Conservation (phyloP, 2,329 filamentous ascomycete species). For the Aspergillus pseudotamarii region DNA sequence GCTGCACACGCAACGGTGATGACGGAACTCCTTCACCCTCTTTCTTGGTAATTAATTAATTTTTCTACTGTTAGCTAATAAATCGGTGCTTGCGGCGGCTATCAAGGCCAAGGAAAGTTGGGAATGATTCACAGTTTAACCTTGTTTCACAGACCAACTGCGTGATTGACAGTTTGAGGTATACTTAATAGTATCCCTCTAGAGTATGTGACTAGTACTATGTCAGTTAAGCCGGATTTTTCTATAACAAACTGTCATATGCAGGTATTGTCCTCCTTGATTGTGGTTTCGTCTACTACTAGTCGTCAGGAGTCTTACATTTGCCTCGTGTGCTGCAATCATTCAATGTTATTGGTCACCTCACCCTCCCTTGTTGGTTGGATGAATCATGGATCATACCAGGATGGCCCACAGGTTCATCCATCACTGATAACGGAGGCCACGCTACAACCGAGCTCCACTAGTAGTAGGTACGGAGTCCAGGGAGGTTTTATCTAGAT, state of each 20-base stretch:
- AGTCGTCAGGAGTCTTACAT: not conserved
- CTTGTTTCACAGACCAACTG: not conserved
- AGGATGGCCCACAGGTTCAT: slow-evolving; percentile 9
- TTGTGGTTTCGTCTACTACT: not conserved
- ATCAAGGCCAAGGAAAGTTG: not conserved
- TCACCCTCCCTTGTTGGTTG: slow-evolving; percentile 4
- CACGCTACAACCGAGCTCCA: not conserved
- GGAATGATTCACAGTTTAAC: not conserved
- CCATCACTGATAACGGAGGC: slow-evolving; percentile 5
- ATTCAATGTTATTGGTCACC: not conserved
- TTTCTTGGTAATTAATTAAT: not conserved
- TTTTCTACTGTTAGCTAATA: not conserved
- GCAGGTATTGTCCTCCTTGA: not conserved
- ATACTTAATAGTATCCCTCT: not conserved
- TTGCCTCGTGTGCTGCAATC: slow-evolving; percentile 1
- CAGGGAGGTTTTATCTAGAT: not conserved
- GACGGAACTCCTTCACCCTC: not conserved
- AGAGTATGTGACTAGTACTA: not conserved
- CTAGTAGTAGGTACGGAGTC: too few species aligned
- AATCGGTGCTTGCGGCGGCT: slow-evolving; percentile 7
- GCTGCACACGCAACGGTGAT: slow-evolving; percentile 1
- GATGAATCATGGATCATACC: slow-evolving; percentile 8
- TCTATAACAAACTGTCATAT: slow-evolving; percentile 1
- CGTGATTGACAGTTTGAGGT: not conserved
- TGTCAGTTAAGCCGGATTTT: slow-evolving; percentile 1